phyloP scores from a whole-genome alignment of 148 eudicot species.

The Heliosperma pusillum region DNA sequence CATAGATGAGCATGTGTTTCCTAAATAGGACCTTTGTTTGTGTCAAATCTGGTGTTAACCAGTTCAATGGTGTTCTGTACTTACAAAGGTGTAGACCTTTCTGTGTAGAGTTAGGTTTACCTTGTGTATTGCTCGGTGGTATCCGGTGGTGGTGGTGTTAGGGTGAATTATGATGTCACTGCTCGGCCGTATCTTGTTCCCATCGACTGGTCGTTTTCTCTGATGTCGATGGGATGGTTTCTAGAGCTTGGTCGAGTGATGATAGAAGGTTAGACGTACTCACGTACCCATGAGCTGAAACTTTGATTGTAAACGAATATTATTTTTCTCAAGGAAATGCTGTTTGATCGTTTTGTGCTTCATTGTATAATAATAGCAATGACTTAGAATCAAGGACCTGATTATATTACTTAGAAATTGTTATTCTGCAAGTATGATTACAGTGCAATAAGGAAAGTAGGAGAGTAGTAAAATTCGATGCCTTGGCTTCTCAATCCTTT shows the following conservation, averaged over 20 bases:
- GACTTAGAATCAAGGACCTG: not conserved
- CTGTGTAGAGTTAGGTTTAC: slow-evolving; percentile 2
- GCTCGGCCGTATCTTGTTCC: not conserved
- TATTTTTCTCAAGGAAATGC: too few species aligned
- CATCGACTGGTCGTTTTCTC: not conserved
- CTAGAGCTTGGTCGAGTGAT: not conserved
- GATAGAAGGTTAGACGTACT: not conserved
- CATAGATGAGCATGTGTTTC: not conserved
- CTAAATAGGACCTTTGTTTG: not conserved
- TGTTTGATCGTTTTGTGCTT: too few species aligned
- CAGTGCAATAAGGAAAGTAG: not conserved
- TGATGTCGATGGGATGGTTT: not conserved
- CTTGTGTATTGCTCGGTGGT: not conserved
- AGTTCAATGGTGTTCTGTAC: not conserved
- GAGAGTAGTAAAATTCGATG: not conserved
- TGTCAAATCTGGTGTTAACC: not conserved
- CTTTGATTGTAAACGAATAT: not conserved
- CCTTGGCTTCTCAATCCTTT: not conserved
- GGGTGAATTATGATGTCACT: not conserved
- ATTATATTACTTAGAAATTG: not conserved
- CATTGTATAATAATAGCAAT: slow-evolving; percentile 5
- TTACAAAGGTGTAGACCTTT: not conserved
- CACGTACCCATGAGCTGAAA: not conserved
- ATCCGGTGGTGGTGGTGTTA: not conserved
- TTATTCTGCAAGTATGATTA: not conserved